Base-by-base conservation (phyloP, 305 asterid genomes). In the Plantago lanceolata region DNA sequence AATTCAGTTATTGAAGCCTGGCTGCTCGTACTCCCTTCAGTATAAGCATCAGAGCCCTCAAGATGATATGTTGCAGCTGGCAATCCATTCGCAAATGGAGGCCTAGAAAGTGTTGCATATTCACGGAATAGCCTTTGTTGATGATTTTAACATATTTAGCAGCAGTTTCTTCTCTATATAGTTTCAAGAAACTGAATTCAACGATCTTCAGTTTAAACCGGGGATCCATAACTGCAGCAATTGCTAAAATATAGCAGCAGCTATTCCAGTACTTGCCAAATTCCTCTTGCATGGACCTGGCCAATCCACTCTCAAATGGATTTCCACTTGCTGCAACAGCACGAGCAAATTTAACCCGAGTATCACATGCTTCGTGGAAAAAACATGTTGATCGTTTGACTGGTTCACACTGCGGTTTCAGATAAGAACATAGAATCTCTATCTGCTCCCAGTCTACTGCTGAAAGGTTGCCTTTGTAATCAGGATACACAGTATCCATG, bases 281-380 rank as follows among this genome's bases (percentile, higher is more conserved):
- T 37, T 78, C 88, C 68, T 85, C 94, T 57, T 79, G 87, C 94
- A 89, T 89, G 8, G 80, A 61, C 60, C 81, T 85, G 0, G 94
- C 80, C 56, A 93, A 81, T 54, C 75, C 50, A 18, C 85, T 74
- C 44, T 81, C 71, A 67, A 84, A 81, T 0, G 85, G 84, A 69
- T 93, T 96, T n/a, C 84, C 92, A 3, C 84, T 83, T 7, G 73
- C 59, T 2, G 90, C 82, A 0, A 88, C 82, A 0, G 90, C 91
- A 1, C 92, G 92, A 1, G 88, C 87, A 19, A 89, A 65, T 69
- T 93, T 97, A 68, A 89, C 21, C 68, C 85, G 96, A 59, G 89
- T 84, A 85, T 89, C 89, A 97, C 97, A 93, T 8, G 84, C 96
- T 73, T 93, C 97, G 14, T 89, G 98, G 77, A 93, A 93, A 93